Percentiles rank a stretch among this genome's conserved stretches.
Conservation (phyloP, 176 grass and related monocot species). For the Eragrostis nindensis region DNA sequence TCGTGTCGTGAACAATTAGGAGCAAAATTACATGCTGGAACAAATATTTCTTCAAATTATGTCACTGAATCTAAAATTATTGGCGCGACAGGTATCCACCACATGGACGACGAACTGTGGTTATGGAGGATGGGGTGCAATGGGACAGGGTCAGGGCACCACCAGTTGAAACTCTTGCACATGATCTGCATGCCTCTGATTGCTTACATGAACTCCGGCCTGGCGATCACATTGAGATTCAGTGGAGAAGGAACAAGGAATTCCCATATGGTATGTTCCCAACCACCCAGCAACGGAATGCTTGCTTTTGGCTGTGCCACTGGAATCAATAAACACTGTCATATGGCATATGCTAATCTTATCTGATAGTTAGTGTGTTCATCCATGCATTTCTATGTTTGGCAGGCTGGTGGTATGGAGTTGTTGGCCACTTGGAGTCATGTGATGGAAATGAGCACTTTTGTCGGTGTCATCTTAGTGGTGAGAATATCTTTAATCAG, state of each 20-base stretch:
- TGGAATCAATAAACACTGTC: slow-evolving; percentile 33
- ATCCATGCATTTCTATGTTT: slow-evolving; percentile 53
- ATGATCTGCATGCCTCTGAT: slow-evolving; percentile 81
- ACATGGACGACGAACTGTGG: slow-evolving; percentile 68
- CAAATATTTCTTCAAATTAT: slow-evolving; percentile 6
- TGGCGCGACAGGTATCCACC: slow-evolving; percentile 72
- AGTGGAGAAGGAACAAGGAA: slow-evolving; percentile 97
- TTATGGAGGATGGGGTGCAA: slow-evolving; percentile 72
- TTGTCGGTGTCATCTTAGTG: slow-evolving; percentile 79
- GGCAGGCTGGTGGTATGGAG: slow-evolving; percentile 99
- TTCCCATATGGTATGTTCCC: slow-evolving; percentile 92
- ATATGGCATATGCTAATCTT: slow-evolving; percentile 53
- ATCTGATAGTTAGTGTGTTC: slow-evolving; percentile 43
- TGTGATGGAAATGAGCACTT: slow-evolving; percentile 83
- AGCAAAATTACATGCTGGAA: background rate
- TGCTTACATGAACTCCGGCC: slow-evolving; percentile 78
- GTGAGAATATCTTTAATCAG: slow-evolving; percentile 63
- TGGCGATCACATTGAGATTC: slow-evolving; percentile 89
- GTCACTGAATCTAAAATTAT: background rate
- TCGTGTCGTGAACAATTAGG: background rate
- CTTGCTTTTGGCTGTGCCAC: slow-evolving; percentile 21
- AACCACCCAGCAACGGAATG: slow-evolving; percentile 42
- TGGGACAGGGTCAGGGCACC: slow-evolving; percentile 89
- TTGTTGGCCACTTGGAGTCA: slow-evolving; percentile 87
- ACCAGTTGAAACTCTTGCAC: slow-evolving; percentile 58